Percentiles rank a stretch among this genome's conserved stretches.
These are phyloP conservation scores for Neoascochyta sp. DNA, from an alignment of 2,329 filamentous ascomycete genomes.

Conservation along the genomic window DNA sequence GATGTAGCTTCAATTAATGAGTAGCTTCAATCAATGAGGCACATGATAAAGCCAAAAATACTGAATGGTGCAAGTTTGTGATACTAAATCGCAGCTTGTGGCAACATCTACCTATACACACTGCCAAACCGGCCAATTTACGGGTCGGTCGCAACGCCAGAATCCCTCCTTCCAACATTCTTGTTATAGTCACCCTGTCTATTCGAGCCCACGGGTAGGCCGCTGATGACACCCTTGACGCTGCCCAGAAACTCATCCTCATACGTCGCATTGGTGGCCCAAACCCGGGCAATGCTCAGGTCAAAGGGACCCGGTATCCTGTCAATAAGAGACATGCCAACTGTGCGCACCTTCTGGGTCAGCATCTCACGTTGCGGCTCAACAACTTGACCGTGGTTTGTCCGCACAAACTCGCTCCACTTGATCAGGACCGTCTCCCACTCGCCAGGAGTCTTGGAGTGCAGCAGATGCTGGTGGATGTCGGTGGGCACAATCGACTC, in stretches of 20 bases:
- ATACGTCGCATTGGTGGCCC: conserved; percentile 72
- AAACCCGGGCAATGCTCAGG: conserved; percentile 77
- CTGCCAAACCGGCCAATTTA: too few relatives aligned
- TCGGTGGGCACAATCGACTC: conserved; percentile 93
- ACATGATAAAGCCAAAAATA: too few relatives aligned
- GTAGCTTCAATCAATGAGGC: too few relatives aligned
- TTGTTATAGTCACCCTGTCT: conserved; percentile 18
- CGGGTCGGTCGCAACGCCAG: too few relatives aligned
- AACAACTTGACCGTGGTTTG: conserved; percentile 85
- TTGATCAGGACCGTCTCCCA: conserved; percentile 96
- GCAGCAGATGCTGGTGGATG: conserved; percentile 89
- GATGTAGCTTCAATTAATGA: too few relatives aligned
- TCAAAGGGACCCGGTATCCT: conserved; percentile 85
- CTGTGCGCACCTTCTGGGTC: conserved; percentile 75
- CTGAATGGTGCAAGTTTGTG: too few relatives aligned
- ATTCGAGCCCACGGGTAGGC: conserved; percentile 20
- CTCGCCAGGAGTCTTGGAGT: conserved; percentile 70
- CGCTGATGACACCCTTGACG: conserved; percentile 23
- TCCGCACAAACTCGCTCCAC: conserved; percentile 90
- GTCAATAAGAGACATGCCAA: conserved; percentile 88
- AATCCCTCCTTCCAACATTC: conserved; percentile 13
- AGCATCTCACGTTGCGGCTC: conserved; percentile 91
- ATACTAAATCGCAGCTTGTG: too few relatives aligned
- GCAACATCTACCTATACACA: too few relatives aligned
- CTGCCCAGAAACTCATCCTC: conserved; percentile 33